Base-by-base conservation (phyloP, 2,329 filamentous ascomycete species). In the Xylaria arbuscula region DNA sequence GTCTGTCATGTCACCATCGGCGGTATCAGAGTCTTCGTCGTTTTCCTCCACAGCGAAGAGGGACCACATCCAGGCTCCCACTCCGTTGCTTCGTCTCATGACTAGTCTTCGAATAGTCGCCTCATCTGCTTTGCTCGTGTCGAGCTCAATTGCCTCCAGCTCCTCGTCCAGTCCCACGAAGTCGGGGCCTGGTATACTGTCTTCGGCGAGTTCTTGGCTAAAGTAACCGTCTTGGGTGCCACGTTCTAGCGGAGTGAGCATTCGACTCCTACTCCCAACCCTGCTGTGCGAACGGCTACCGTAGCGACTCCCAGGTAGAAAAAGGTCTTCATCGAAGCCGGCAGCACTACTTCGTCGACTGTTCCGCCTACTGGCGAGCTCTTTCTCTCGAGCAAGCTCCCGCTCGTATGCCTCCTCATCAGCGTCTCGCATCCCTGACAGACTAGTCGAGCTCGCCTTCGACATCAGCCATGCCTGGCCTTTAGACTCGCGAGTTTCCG, bases 401-500 rank as follows among this genome's bases (percentile, higher is more conserved):
- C 81, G 79, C 73, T 88, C 84, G 67, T 86, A 82, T 11, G 81
- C 83, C 68, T 86, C 85, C 47, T 88, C 86, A 3, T 87, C 86
- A 3, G 81, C 81, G 40, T 87, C 84, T 8, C 80, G 81, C 75
- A 85, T 78, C 28, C 83, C 86, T 0, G 84, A 80, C 19, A 91
- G 82, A 74, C 86, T 90, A 9, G 88, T 91, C 1, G 89, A 90
- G 76, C 88, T 90, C 63, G 86, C 87, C 55, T 88, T 84, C 28
- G 88, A 88, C n/a, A 87, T 82, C 22, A 92, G 84, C 90, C 90
- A 92, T 15, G 86, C 81, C 78, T 92, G 89, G 15, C 90, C 90
- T 78, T 92, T 92, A 74, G 83, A 89, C 76, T 92, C 90, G 65
- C 89, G 83, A 19, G 89, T 83, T 76, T 89, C 88, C 60, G 84